phyloP scores from a whole-genome alignment of 805 yeast species.

The Naumovozyma castellii region DNA sequence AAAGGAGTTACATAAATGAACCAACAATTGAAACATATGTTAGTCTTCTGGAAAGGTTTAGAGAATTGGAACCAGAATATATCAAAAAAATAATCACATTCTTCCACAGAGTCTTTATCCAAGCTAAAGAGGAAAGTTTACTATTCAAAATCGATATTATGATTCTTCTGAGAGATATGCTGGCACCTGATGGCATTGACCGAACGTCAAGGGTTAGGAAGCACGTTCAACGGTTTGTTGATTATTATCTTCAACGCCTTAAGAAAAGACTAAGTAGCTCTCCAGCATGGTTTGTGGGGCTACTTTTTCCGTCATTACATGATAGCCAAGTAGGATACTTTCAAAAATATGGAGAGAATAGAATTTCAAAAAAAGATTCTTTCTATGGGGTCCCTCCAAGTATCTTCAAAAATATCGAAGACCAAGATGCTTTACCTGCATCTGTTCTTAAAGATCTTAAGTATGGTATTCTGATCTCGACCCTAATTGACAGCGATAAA shows the following conservation, averaged over 20 bases:
- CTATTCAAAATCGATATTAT: slow-evolving; percentile 69
- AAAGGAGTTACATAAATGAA: slow-evolving; percentile 32
- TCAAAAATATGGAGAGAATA: slow-evolving; percentile 34
- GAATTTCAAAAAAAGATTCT: slow-evolving; percentile 4
- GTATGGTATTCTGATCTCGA: slow-evolving; percentile 26
- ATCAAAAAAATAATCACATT: slow-evolving; percentile 58
- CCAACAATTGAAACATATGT: slow-evolving; percentile 58
- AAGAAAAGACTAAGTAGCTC: slow-evolving; percentile 39
- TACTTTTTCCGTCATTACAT: slow-evolving; percentile 53
- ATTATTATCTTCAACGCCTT: slow-evolving; percentile 54
- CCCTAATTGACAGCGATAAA: slow-evolving; percentile 28
- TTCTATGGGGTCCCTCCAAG: slow-evolving; percentile 18
- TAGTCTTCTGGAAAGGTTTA: slow-evolving; percentile 47
- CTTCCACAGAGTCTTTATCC: slow-evolving; percentile 61
- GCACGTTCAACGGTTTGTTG: slow-evolving; percentile 57
- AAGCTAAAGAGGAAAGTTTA: slow-evolving; percentile 47
- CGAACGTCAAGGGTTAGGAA: slow-evolving; percentile 37
- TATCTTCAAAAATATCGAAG: slow-evolving; percentile 16
- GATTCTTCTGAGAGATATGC: slow-evolving; percentile 42
- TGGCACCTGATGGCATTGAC: slow-evolving; percentile 44
- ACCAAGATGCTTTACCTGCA: slow-evolving; percentile 16
- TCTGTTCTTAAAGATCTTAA: slow-evolving; percentile 18
- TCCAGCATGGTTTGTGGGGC: slow-evolving; percentile 50
- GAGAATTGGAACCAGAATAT: slow-evolving; percentile 50
- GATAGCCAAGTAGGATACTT: slow-evolving; percentile 41